A percentile compares a stretch with the other conserved stretches of the same genome.
These are phyloP conservation scores for Nakazawaea populi DNA, from an alignment of 805 yeast species.

Conservation along the genomic window DNA sequence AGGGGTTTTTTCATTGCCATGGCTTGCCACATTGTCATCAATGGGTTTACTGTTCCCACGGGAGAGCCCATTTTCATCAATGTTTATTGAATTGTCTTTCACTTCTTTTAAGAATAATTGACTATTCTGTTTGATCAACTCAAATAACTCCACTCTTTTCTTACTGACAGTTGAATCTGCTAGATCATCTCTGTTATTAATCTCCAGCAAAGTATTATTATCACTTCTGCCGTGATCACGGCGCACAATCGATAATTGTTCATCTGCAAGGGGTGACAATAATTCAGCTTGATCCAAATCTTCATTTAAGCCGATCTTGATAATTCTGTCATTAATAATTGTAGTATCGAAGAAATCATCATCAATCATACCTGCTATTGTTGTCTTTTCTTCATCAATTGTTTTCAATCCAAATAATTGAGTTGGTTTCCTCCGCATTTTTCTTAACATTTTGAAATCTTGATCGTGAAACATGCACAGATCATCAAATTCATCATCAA, in stretches of 20 bases:
- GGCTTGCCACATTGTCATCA: too few relatives aligned
- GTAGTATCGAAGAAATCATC: neutral
- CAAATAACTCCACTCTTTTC: neutral
- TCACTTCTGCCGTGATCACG: too few relatives aligned
- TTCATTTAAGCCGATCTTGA: neutral
- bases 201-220: too few relatives aligned
- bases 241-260: neutral
- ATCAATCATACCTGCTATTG: neutral
- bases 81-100: too few relatives aligned
- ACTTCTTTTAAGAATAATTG: too few relatives aligned
- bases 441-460: neutral
- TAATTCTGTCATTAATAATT: too few relatives aligned
- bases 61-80: too few relatives aligned
- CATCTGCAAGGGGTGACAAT: neutral
- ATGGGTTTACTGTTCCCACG: too few relatives aligned
- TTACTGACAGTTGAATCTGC: too few relatives aligned
- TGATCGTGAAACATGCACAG: neutral
- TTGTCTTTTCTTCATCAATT: neutral
- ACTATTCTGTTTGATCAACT: neutral
- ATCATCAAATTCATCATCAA: neutral
- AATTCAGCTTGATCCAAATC: neutral
- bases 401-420: slow-evolving; percentile 3
- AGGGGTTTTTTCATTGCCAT: too few relatives aligned
- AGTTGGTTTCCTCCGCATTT: slow-evolving; percentile 1
- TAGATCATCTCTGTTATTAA: too few relatives aligned